phyloP scores from a whole-genome alignment of 1,284 basidiomycete species.

The Apiotrichum brassicae region DNA sequence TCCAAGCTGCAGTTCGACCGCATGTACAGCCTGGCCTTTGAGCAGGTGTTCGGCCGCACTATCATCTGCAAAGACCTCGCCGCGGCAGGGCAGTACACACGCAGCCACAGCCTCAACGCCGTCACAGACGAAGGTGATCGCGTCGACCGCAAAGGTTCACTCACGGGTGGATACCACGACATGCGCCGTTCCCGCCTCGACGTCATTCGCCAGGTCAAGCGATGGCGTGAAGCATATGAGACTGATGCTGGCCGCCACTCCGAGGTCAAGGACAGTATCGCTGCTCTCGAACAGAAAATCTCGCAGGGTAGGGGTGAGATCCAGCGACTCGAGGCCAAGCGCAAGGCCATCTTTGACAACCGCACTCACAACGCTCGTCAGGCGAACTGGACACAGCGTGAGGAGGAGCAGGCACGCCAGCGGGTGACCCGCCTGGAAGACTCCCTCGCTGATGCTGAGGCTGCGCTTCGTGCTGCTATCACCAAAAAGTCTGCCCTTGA shows the following conservation, averaged over 20 bases:
- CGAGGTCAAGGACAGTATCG: conserved; percentile 67
- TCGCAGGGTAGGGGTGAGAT: conserved; percentile 68
- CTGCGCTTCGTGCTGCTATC: conserved; percentile 52
- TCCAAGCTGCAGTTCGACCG: conserved; percentile 75
- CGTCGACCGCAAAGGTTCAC: conserved; percentile 89
- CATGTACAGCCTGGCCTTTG: conserved; percentile 72
- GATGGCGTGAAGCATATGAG: conserved; percentile 69
- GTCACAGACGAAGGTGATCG: conserved; percentile 98
- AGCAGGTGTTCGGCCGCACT: conserved; percentile 91
- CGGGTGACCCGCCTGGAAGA: conserved; percentile 62
- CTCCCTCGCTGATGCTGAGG: conserved; percentile 64
- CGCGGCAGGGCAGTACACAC: conserved; percentile 88
- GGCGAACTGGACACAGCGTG: conserved; percentile 57
- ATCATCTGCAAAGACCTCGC: conserved; percentile 90
- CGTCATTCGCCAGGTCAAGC: conserved; percentile 68
- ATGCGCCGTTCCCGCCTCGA: conserved; percentile 83
- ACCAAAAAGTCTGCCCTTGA: conserved; percentile 57
- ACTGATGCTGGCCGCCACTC: conserved; percentile 59
- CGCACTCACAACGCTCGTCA: conserved; percentile 65
- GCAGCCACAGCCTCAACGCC: conserved; percentile 88
- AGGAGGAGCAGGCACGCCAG: conserved; percentile 63
- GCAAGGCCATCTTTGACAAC: conserved; percentile 63
- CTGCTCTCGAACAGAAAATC: conserved; percentile 77
- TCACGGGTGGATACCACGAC: conserved; percentile 96
- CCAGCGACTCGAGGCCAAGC: conserved; percentile 63